Percentiles rank a stretch among this genome's conserved stretches.
Conservation (phyloP, 2,329 filamentous ascomycete genomes). For the Aspergillus tubingensis region DNA sequence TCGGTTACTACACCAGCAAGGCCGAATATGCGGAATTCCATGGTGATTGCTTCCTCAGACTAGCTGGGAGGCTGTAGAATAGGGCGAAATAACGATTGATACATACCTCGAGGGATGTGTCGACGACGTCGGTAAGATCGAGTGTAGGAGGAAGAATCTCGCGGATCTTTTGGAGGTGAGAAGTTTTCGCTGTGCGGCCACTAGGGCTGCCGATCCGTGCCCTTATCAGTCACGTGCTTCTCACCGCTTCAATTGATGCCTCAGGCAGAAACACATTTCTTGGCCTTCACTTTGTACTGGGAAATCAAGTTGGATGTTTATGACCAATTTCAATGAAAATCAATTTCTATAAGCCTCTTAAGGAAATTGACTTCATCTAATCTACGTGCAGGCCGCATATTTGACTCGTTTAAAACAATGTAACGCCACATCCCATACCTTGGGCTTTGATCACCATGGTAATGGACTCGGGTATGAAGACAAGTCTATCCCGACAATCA, state of each 20-base stretch:
- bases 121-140: conserved; percentile 33
- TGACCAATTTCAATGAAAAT: too few relatives aligned
- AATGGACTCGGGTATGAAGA: too few relatives aligned
- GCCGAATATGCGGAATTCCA: conserved; percentile 12
- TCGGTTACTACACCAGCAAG: conserved; percentile 18
- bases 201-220: conserved; percentile 31
- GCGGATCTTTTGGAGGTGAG: conserved; percentile 15
- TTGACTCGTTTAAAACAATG: too few relatives aligned
- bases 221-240: conserved; percentile 36
- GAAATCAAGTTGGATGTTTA: not conserved
- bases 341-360: too few relatives aligned
- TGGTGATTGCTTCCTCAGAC: conserved; percentile 48
- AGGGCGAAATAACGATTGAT: conserved; percentile 23
- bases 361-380: too few relatives aligned
- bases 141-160: conserved; percentile 21
- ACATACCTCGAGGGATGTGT: conserved; percentile 45
- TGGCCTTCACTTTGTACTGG: not conserved
- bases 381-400: too few relatives aligned
- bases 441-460: too few relatives aligned
- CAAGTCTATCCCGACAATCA: not conserved
- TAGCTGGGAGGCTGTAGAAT: conserved; percentile 43
- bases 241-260: conserved; percentile 1
- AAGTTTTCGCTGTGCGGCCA: conserved; percentile 34
- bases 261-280: conserved; percentile 13
- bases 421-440: too few relatives aligned